A percentile compares a stretch with the other conserved stretches of the same genome.
phyloP scores from a whole-genome alignment of 345 rosid genomes.

The Angophora floribunda region DNA sequence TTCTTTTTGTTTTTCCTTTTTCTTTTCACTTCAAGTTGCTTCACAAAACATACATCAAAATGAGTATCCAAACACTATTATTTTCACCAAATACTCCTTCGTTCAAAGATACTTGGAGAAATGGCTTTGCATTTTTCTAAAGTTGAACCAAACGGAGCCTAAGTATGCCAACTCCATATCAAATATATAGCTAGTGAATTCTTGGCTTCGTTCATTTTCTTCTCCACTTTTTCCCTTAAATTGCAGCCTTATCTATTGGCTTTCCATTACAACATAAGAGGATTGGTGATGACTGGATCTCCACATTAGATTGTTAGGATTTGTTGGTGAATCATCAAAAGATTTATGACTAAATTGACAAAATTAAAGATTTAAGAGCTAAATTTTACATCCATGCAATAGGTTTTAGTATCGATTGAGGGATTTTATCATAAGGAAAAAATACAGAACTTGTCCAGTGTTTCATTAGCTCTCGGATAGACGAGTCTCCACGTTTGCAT shows the following conservation, averaged over 20 bases:
- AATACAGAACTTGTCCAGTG: background rate
- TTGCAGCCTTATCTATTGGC: accelerated
- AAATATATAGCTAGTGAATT: background rate
- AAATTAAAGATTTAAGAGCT: background rate
- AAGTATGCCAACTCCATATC: background rate
- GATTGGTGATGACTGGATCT: background rate
- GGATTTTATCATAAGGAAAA: background rate
- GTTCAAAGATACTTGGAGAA: accelerated
- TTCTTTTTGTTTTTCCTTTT: accelerated
- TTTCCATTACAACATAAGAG: background rate
- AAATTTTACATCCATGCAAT: background rate
- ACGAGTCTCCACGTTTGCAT: background rate
- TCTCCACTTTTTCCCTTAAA: background rate
- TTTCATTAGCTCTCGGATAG: background rate
- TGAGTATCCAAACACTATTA: accelerated
- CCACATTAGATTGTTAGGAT: background rate
- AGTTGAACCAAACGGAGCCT: too few relatives aligned
- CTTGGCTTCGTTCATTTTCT: background rate
- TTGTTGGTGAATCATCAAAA: background rate
- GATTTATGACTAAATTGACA: too few relatives aligned
- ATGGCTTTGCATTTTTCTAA: too few relatives aligned
- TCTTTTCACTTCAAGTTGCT: too few relatives aligned
- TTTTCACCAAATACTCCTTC: background rate
- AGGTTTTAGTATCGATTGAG: background rate
- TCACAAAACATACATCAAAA: background rate